phyloP scores from a whole-genome alignment of 73 alveolate species.

The Tetrahymena thermophila region DNA sequence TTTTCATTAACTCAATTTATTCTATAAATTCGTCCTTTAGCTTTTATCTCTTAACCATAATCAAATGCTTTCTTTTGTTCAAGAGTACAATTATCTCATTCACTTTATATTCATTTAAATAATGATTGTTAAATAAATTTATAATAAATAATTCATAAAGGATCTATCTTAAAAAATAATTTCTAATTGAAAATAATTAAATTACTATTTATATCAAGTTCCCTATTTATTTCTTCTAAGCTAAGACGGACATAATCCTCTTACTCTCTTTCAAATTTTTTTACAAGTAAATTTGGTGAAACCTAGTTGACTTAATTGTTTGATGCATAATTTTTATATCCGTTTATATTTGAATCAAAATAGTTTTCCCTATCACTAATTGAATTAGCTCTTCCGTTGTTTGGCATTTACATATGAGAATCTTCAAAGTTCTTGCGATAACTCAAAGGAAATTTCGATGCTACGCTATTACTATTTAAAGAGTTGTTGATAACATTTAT shows the following conservation, averaged over 20 bases:
- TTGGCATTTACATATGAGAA: background rate
- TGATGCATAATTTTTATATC: background rate
- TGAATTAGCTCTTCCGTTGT: background rate
- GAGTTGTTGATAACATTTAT: background rate
- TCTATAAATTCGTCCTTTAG: background rate
- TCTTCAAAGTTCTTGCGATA: background rate
- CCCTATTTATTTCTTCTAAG: background rate
- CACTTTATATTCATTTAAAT: background rate
- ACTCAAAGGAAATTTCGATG: background rate
- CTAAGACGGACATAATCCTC: background rate
- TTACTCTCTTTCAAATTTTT: background rate
- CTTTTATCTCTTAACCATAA: background rate
- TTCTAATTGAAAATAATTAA: background rate
- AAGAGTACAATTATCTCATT: background rate
- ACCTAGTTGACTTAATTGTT: background rate
- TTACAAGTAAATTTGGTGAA: background rate
- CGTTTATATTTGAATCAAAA: background rate
- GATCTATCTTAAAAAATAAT: background rate
- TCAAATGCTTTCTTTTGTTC: background rate
- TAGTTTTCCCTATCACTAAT: background rate
- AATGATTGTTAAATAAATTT: background rate
- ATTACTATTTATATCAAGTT: background rate
- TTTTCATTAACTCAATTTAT: background rate
- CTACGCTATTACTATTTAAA: background rate
- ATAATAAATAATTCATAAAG: background rate